Evolutionary conservation across 2,329 filamentous ascomycete species (phyloP).

Genomic region (Calonectria montana): DNA sequence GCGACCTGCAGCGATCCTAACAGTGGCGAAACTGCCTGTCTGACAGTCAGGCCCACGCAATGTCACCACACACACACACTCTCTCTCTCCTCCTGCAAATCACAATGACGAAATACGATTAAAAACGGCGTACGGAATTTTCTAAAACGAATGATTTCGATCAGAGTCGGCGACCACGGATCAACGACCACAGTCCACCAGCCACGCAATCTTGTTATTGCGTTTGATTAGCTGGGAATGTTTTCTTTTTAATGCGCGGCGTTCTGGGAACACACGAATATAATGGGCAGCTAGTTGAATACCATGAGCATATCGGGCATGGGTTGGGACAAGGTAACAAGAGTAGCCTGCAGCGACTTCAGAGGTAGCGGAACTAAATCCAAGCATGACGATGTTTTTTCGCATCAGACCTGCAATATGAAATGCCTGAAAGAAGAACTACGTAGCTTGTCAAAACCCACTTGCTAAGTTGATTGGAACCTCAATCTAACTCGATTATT

Average conservation of each 20-base stretch:
- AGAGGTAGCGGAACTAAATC: not conserved
- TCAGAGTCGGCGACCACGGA: not conserved
- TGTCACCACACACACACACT: not conserved
- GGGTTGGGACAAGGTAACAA: slow-evolving; percentile 7
- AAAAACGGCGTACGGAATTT: not conserved
- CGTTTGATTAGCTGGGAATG: not conserved
- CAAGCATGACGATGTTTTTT: not conserved
- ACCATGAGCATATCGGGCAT: not conserved
- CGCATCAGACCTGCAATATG: not conserved
- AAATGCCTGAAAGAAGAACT: not conserved
- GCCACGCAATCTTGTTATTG: not conserved
- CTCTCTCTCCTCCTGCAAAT: not conserved
- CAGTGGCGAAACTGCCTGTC: not conserved
- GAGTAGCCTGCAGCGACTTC: not conserved
- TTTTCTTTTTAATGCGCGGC: slow-evolving; percentile 1
- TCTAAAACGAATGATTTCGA: slow-evolving; percentile 5
- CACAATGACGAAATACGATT: not conserved
- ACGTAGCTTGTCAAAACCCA: no score
- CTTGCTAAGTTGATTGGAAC: not conserved
- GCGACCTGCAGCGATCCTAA: not conserved
- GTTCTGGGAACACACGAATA: not conserved
- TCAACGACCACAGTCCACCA: not conserved
- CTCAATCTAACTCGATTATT: not conserved
- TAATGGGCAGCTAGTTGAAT: not conserved
- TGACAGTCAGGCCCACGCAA: not conserved